Percentiles rank a stretch among this genome's conserved stretches.
phyloP scores from a whole-genome alignment of 176 grass and related monocot species.

The Cenchrus americanus region DNA sequence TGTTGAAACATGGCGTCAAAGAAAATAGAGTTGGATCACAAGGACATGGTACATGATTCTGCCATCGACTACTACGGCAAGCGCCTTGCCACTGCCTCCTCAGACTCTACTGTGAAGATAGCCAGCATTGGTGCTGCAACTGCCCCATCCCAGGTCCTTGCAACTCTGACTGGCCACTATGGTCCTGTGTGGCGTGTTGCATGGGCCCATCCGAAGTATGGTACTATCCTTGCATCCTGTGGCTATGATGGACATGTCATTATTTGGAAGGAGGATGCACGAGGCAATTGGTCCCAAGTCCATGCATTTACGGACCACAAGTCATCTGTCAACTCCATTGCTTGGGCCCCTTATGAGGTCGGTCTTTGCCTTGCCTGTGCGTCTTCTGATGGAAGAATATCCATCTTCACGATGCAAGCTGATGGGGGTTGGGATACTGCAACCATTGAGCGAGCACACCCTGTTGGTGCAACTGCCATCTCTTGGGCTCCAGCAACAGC shows the following conservation, averaged over 20 bases:
- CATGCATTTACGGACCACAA: slow-evolving; percentile 73
- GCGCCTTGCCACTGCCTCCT: slow-evolving; percentile 76
- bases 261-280: slow-evolving; percentile 77
- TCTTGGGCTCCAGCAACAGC: slow-evolving; percentile 77
- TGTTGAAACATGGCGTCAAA: slow-evolving; percentile 56
- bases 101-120: slow-evolving; percentile 66
- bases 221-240: slow-evolving; percentile 74
- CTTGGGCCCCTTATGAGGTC: slow-evolving; percentile 71
- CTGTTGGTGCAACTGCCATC: slow-evolving; percentile 64
- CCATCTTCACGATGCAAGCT: slow-evolving; percentile 51
- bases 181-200: slow-evolving; percentile 72
- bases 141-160: slow-evolving; percentile 58
- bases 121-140: slow-evolving; percentile 45
- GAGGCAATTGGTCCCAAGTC: slow-evolving; percentile 66
- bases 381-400: slow-evolving; percentile 77
- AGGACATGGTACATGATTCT: slow-evolving; percentile 76
- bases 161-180: slow-evolving; percentile 66
- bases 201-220: slow-evolving; percentile 84
- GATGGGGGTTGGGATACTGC: slow-evolving; percentile 68
- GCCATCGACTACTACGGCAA: slow-evolving; percentile 87
- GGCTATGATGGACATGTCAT: slow-evolving; percentile 81
- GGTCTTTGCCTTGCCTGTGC: slow-evolving; percentile 69
- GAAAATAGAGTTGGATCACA: slow-evolving; percentile 81
- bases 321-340: slow-evolving; percentile 81
- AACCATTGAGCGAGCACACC: slow-evolving; percentile 71